These are phyloP conservation scores for Chytriomyces hyalinus DNA, from an alignment of 192 early-diverging fungal species.

Conservation along the genomic window DNA sequence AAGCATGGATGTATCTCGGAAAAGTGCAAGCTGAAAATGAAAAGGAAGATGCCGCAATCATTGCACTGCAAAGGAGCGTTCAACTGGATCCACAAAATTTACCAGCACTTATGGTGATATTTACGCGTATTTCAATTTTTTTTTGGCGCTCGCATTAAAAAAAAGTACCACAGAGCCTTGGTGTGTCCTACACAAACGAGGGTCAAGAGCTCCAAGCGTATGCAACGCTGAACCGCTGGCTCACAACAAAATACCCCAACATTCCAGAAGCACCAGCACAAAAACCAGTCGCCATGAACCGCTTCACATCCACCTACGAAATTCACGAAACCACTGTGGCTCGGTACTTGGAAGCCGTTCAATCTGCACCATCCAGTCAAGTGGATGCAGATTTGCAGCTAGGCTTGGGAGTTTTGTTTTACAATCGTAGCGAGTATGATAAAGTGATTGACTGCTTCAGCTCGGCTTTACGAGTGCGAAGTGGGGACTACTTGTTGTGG, in stretches of 20 bases:
- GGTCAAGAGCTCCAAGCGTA: slow-evolving; percentile 80
- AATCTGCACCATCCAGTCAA: slow-evolving; percentile 49
- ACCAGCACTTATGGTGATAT: slow-evolving; percentile 44
- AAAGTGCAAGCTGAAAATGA: slow-evolving; percentile 93
- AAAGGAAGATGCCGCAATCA: slow-evolving; percentile 84
- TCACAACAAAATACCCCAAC: slow-evolving; percentile 77
- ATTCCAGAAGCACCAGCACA: slow-evolving; percentile 40
- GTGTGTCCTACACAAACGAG: slow-evolving; percentile 92
- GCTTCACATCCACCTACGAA: slow-evolving; percentile 38
- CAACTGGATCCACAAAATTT: slow-evolving; percentile 57
- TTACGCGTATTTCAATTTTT: too few species aligned
- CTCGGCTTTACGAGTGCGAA: slow-evolving; percentile 80
- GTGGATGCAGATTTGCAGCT: slow-evolving; percentile 90
- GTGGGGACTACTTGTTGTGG: slow-evolving; percentile 89
- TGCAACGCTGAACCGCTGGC: slow-evolving; percentile 84
- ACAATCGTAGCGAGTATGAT: slow-evolving; percentile 89
- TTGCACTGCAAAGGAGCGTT: slow-evolving; percentile 80
- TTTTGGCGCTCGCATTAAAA: neutral
- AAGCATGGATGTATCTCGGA: slow-evolving; percentile 82
- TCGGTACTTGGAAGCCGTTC: slow-evolving; percentile 80
- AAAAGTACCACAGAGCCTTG: slow-evolving; percentile 43
- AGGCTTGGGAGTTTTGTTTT: slow-evolving; percentile 89
- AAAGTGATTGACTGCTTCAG: slow-evolving; percentile 96
- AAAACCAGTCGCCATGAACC: slow-evolving; percentile 13
- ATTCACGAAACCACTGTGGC: slow-evolving; percentile 74